A percentile compares a stretch with the other conserved stretches of the same genome.
Evolutionary conservation across 495 filamentous ascomycete genomes (phyloP).

Genomic region (Cetradonia linearis): DNA sequence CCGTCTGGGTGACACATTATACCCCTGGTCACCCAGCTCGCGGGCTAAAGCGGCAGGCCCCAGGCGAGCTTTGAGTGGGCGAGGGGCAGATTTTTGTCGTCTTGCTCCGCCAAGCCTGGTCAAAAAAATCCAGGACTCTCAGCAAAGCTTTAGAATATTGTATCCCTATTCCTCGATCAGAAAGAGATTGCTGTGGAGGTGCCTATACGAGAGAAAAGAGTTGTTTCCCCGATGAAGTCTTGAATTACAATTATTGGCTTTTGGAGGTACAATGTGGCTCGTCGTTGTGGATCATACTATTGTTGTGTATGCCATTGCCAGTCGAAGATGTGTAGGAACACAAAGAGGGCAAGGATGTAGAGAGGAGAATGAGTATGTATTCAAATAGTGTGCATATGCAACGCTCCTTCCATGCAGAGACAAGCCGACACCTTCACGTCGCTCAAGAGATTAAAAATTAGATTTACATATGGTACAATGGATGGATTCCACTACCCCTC

Average conservation of each 20-base stretch:
- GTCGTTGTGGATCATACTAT: background rate
- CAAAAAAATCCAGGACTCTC: too few relatives aligned
- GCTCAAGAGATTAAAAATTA: slow-evolving; percentile 6
- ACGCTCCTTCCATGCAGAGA: slow-evolving; percentile 22
- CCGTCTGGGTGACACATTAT: background rate
- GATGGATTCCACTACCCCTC: slow-evolving; percentile 23
- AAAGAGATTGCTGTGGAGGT: background rate
- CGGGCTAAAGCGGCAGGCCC: too few relatives aligned
- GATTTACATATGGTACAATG: slow-evolving; percentile 24
- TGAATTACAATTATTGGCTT: background rate
- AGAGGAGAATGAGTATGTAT: background rate
- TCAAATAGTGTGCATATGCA: slow-evolving; percentile 15
- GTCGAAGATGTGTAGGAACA: background rate
- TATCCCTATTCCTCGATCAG: too few relatives aligned
- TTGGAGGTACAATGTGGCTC: background rate
- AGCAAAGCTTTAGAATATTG: too few relatives aligned
- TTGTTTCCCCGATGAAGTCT: background rate
- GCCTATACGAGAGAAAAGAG: too few relatives aligned
- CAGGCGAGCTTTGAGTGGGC: too few relatives aligned
- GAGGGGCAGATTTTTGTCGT: too few relatives aligned
- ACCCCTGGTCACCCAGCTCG: background rate
- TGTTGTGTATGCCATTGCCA: background rate
- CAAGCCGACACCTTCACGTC: slow-evolving; percentile 5
- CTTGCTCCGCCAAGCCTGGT: too few relatives aligned
- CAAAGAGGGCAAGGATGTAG: background rate